Evolutionary conservation across 1,284 basidiomycete genomes (phyloP), one percentile per base, ranked within the genome.

Genomic region (Phellopilus nigrolimitatus): DNA sequence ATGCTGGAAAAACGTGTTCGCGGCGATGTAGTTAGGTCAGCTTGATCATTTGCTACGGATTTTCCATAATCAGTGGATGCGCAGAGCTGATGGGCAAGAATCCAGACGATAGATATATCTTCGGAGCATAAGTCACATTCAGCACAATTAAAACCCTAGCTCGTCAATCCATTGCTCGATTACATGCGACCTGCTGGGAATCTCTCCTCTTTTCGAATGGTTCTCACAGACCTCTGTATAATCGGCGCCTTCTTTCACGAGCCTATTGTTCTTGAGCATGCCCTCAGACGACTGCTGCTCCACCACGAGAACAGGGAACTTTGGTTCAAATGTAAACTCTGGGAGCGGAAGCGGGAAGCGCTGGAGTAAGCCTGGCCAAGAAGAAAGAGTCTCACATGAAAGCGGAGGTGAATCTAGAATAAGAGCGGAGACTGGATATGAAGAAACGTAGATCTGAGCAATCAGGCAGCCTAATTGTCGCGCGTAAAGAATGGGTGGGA

Each of bases 371-470:
- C 47, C 47, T 7, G 52, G 42, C 40, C 40, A 49, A 4, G 40
- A 31, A 28, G 43, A 39, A 8, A 55, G 49, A 19, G 65, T 63
- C 12, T 60, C 60, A 54, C 75, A 77, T 13, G 71, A 70, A 27
- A 69, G 54, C 2, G 79, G 78, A 15, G 83, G 83, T 25, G 77
- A 74, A 33, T 84, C 72, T 22, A 87, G 68, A 37, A 84, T 71
- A 38, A 87, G 67, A 0, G 74, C 84, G 8, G 71, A 70, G 2
- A 80, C 81, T 1, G 81, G 80, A 59, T 82, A 66, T 28, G 80
- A 83, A 6, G 79, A 82, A 50, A 87, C 75, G 62, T 83, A 86
- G 10, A 78, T 72, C 62, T 87, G 81, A 8, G 79, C 75, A 47
- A 87, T 74, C 41, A 86, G 67, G 45, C 75, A 73, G 10, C 72